Percentiles rank a stretch among this genome's conserved stretches.
Evolutionary conservation across 768 basidiomycete genomes (phyloP).

Genomic region (Holtermannia corniformis): DNA sequence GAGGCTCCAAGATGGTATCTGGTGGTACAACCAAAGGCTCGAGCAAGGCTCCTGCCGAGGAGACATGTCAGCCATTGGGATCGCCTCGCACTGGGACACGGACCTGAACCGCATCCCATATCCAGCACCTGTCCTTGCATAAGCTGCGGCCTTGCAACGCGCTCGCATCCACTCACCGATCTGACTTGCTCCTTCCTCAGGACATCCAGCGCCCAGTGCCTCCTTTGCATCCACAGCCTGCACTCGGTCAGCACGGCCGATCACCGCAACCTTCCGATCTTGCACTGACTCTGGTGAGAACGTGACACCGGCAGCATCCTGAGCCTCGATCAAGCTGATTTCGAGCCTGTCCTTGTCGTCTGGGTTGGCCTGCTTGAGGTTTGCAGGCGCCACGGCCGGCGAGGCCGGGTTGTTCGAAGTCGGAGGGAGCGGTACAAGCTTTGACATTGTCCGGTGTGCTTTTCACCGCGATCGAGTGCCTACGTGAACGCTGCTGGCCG

Average conservation of each 20-base stretch:
- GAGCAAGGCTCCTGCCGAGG: conserved; percentile 33
- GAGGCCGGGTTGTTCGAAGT: not conserved
- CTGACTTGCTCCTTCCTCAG: conserved; percentile 27
- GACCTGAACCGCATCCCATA: conserved; percentile 37
- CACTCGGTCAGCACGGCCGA: not conserved
- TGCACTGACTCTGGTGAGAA: conserved; percentile 36
- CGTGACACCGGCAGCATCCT: conserved; percentile 33
- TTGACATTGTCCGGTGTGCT: too few species aligned
- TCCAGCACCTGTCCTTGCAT: conserved; percentile 39
- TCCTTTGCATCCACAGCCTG: conserved; percentile 34
- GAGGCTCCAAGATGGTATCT: conserved; percentile 27
- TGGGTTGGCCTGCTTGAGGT: not conserved
- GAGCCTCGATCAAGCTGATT: conserved; percentile 37
- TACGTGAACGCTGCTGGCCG: too few species aligned
- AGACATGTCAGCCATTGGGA: not conserved
- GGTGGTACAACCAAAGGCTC: conserved; percentile 35
- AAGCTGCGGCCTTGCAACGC: not conserved
- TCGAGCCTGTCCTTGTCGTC: conserved; percentile 10
- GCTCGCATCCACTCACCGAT: conserved; percentile 21
- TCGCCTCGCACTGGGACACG: too few species aligned
- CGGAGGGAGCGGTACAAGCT: not conserved
- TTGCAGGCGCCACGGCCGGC: not conserved
- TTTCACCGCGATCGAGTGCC: too few species aligned
- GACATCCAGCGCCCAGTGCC: conserved; percentile 38
- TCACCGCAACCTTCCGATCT: not conserved